phyloP scores from a whole-genome alignment of 83 land plant species.

The Thuja plicata region DNA sequence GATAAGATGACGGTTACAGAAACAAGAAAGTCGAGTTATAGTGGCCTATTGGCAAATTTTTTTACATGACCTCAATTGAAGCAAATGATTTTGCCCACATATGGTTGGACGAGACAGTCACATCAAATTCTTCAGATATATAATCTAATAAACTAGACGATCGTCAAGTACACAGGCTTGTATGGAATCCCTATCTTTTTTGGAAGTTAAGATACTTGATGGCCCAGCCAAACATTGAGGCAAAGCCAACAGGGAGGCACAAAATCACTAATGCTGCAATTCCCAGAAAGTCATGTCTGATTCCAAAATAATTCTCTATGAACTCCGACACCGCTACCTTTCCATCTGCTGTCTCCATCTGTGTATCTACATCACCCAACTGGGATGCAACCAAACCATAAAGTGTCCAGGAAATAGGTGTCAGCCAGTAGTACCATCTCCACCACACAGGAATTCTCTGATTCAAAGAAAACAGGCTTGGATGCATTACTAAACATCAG shows the following conservation, averaged over 20 bases:
- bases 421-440: constrained; percentile 27
- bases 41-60: neutral
- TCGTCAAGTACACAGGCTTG: neutral
- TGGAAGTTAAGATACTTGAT: constrained; percentile 47
- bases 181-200: constrained; percentile 21
- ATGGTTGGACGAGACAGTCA: neutral
- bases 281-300: constrained; percentile 28
- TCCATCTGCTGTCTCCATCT: constrained; percentile 18
- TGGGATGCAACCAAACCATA: constrained; percentile 45
- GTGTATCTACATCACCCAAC: constrained; percentile 30
- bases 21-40: too few species aligned
- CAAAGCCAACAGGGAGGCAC: constrained; percentile 24
- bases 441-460: constrained; percentile 36
- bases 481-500: neutral
- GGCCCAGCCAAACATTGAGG: constrained; percentile 24
- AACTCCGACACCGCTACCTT: constrained; percentile 16
- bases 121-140: neutral
- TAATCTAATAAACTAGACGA: neutral
- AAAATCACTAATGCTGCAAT: constrained; percentile 19
- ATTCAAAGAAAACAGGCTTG: neutral
- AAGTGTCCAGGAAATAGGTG: constrained; percentile 49
- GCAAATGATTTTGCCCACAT: neutral
- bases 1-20: too few species aligned
- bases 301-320: constrained; percentile 27
- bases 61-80: neutral